Conservation (phyloP, 768 basidiomycete genomes). For the Pleurotus eryngii region DNA sequence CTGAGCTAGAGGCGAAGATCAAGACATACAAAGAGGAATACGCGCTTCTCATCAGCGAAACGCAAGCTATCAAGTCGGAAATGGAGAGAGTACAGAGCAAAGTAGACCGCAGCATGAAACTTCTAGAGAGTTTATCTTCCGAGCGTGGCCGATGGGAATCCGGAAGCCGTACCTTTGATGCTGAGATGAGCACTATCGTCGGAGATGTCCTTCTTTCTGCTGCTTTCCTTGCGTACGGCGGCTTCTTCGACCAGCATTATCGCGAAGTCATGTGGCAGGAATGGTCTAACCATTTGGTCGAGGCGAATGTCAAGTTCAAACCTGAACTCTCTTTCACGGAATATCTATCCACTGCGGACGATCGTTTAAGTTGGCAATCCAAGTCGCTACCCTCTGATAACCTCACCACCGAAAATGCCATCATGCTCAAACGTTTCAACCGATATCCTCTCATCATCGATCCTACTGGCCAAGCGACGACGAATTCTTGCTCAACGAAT, state of each 20-base stretch:
- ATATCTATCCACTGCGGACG: constrained; percentile 95
- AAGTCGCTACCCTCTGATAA: constrained; percentile 95
- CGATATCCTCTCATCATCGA: constrained; percentile 98
- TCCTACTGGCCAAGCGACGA: constrained; percentile 95
- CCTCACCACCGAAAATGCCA: constrained; percentile 97
- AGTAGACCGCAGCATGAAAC: constrained; percentile 94
- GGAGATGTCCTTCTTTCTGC: constrained; percentile 95
- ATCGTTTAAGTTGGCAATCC: constrained; percentile 93
- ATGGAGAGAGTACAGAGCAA: constrained; percentile 98
- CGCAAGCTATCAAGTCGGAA: constrained; percentile 93
- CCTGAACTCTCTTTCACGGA: constrained; percentile 89
- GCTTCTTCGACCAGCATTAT: constrained; percentile 98
- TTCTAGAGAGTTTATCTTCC: constrained; percentile 91
- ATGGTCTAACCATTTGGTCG: constrained; percentile 86
- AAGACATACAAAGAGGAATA: constrained; percentile 96
- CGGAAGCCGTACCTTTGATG: constrained; percentile 93
- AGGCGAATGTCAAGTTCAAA: constrained; percentile 91
- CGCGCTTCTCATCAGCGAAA: constrained; percentile 92
- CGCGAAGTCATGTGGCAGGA: constrained; percentile 97
- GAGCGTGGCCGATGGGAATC: constrained; percentile 93
- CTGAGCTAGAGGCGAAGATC: constrained; percentile 90
- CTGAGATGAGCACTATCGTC: constrained; percentile 97
- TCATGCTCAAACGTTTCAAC: constrained; percentile 98
- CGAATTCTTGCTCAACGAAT: constrained; percentile 92
- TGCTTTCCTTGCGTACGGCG: constrained; percentile 94